Percentiles rank a stretch among this genome's conserved stretches.
Evolutionary conservation across 2,329 filamentous ascomycete species (phyloP).

Genomic region (Eutypella sp.): DNA sequence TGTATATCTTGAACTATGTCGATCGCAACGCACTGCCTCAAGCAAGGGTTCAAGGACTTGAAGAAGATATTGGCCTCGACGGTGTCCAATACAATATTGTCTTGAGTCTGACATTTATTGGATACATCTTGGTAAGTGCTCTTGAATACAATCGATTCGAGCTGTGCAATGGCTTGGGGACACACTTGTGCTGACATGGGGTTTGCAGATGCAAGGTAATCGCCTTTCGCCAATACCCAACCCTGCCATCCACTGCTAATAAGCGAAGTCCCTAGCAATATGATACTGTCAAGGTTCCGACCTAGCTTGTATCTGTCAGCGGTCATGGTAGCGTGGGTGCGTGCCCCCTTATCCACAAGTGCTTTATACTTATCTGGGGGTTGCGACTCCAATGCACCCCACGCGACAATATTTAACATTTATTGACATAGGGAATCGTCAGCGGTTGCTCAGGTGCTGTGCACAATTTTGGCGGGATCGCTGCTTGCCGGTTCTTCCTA

Average conservation of each 20-base stretch:
- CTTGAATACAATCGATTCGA: no score
- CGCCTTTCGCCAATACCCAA: not conserved
- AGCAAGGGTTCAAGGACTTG: slow-evolving; percentile 40
- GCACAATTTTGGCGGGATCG: slow-evolving; percentile 12
- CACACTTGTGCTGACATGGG: not conserved
- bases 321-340: slow-evolving; percentile 34
- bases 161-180: no score
- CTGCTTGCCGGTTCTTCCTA: slow-evolving; percentile 16
- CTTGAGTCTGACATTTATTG: slow-evolving; percentile 30
- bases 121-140: slow-evolving; percentile 24
- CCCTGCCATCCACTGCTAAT: not conserved
- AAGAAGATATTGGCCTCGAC: slow-evolving; percentile 34
- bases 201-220: slow-evolving; percentile 22
- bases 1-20: slow-evolving; percentile 61
- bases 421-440: slow-evolving; percentile 18
- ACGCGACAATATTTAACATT: not conserved
- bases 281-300: slow-evolving; percentile 38
- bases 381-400: slow-evolving; percentile 26
- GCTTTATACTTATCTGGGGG: not conserved
- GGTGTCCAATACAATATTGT: slow-evolving; percentile 34
- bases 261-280: slow-evolving; percentile 37
- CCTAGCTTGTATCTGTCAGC: slow-evolving; percentile 38
- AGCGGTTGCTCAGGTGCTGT: slow-evolving; percentile 15
- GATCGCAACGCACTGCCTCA: slow-evolving; percentile 29
- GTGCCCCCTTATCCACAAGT: slow-evolving; percentile 8